Percentiles rank a stretch among this genome's conserved stretches.
Evolutionary conservation across 2,329 filamentous ascomycete species (phyloP).

Genomic region (Tympanopsis confertula): DNA sequence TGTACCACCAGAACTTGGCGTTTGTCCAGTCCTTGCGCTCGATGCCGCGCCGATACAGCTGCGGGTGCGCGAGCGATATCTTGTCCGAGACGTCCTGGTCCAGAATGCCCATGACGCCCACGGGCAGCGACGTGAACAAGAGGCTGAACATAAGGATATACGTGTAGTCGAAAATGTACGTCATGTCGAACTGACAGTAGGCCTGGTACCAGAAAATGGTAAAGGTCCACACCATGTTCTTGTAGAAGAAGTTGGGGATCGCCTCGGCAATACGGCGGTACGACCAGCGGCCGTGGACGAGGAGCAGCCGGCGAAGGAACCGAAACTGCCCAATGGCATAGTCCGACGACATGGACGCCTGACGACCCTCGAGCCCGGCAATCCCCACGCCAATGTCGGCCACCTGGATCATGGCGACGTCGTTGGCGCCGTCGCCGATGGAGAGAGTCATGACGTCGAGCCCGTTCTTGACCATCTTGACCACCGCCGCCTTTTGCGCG

Average conservation of each 20-base stretch:
- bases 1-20: conserved; percentile 92
- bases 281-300: conserved; percentile 93
- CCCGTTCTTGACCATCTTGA: conserved; percentile 86
- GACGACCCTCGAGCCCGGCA: conserved; percentile 80
- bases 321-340: conserved; percentile 92
- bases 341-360: conserved; percentile 91
- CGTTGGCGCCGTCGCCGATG: conserved; percentile 87
- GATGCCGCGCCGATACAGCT: conserved; percentile 90
- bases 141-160: conserved; percentile 96
- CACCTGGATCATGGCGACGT: conserved; percentile 96
- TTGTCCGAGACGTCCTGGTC: conserved; percentile 94
- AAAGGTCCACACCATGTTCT: conserved; percentile 98
- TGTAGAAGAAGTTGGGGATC: conserved; percentile 99
- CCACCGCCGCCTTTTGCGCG: conserved; percentile 93
- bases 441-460: conserved; percentile 93
- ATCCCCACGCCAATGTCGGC: conserved; percentile 95
- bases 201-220: conserved; percentile 96
- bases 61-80: conserved; percentile 85
- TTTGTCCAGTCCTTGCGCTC: conserved; percentile 95
- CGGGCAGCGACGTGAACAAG: conserved; percentile 87
- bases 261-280: conserved; percentile 86
- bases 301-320: conserved; percentile 70
- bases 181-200: conserved; percentile 90
- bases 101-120: conserved; percentile 90
- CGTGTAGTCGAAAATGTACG: conserved; percentile 93